phyloP scores from a whole-genome alignment of 805 yeast genomes.

The Vanderwaltozyma tropicalis region DNA sequence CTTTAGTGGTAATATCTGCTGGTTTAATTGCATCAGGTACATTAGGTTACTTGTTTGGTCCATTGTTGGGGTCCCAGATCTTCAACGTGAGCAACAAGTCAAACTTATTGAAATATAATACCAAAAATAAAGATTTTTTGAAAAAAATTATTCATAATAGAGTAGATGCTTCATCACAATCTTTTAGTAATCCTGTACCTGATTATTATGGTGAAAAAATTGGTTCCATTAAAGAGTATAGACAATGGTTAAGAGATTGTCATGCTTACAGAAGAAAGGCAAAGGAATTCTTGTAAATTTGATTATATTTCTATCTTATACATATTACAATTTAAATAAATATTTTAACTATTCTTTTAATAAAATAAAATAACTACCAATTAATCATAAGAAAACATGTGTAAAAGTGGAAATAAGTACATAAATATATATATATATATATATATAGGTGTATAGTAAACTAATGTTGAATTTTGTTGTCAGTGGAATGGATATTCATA shows the following conservation, averaged over 20 bases:
- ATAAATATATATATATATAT: not conserved
- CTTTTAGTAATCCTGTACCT: slow-evolving; percentile 92
- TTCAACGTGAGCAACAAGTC: slow-evolving; percentile 48
- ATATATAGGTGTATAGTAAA: not conserved
- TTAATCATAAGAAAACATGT: not conserved
- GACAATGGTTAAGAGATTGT: slow-evolving; percentile 94
- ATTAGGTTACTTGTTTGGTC: slow-evolving; percentile 76
- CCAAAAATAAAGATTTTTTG: slow-evolving; percentile 66
- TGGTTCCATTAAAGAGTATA: slow-evolving; percentile 72
- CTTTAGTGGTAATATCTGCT: slow-evolving; percentile 69
- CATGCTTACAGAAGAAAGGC: slow-evolving; percentile 80
- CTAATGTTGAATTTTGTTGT: slow-evolving; percentile 3
- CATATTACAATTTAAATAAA: too few relatives aligned
- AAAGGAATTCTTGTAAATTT: slow-evolving; percentile 49
- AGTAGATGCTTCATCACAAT: slow-evolving; percentile 86
- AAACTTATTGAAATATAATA: slow-evolving; percentile 36
- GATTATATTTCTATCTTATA: not conserved
- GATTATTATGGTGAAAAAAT: slow-evolving; percentile 97
- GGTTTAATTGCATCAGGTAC: slow-evolving; percentile 64
- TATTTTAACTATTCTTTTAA: not conserved
- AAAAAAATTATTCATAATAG: slow-evolving; percentile 65
- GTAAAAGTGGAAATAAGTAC: not conserved
- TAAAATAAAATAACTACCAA: not conserved
- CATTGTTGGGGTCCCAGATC: slow-evolving; percentile 60
- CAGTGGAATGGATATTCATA: not conserved